A percentile compares a stretch with the other conserved stretches of the same genome.
Evolutionary conservation across 2,329 filamentous ascomycete genomes (phyloP).

Genomic region (Fusarium floridanum): DNA sequence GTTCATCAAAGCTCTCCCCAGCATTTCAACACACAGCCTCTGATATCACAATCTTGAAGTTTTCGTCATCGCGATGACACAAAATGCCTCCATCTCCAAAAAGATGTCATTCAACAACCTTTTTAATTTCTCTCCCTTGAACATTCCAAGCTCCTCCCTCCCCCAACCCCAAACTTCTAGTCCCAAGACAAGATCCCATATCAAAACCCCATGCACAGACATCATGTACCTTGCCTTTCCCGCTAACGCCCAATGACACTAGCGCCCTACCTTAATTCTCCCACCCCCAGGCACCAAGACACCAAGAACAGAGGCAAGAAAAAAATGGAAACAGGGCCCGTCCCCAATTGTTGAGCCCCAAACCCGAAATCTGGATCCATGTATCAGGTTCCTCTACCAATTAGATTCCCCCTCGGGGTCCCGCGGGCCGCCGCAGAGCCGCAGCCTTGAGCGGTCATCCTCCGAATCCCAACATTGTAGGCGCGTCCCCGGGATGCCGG

Average conservation of each 20-base stretch:
- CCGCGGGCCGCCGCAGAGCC: slow-evolving; percentile 31
- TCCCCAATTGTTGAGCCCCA: slow-evolving; percentile 51
- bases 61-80: slow-evolving; percentile 6
- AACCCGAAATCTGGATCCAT: slow-evolving; percentile 20
- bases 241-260: slow-evolving; percentile 32
- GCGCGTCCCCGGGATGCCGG: not conserved
- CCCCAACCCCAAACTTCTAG: slow-evolving; percentile 7
- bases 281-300: slow-evolving; percentile 11
- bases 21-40: not conserved
- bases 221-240: slow-evolving; percentile 4
- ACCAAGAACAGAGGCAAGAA: not conserved
- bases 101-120: slow-evolving; percentile 1
- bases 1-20: slow-evolving; percentile 8
- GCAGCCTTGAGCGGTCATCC: slow-evolving; percentile 43
- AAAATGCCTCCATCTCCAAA: not conserved
- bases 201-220: not conserved
- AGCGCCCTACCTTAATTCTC: slow-evolving; percentile 39
- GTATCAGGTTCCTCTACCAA: slow-evolving; percentile 16
- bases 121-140: not conserved
- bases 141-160: slow-evolving; percentile 1
- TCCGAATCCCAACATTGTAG: slow-evolving; percentile 45
- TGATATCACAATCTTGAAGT: not conserved
- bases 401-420: slow-evolving; percentile 26
- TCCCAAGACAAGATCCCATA: not conserved
- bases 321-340: slow-evolving; percentile 26